phyloP scores from a whole-genome alignment of 2,329 filamentous ascomycete species.

The Scortechinia acanthostroma region DNA sequence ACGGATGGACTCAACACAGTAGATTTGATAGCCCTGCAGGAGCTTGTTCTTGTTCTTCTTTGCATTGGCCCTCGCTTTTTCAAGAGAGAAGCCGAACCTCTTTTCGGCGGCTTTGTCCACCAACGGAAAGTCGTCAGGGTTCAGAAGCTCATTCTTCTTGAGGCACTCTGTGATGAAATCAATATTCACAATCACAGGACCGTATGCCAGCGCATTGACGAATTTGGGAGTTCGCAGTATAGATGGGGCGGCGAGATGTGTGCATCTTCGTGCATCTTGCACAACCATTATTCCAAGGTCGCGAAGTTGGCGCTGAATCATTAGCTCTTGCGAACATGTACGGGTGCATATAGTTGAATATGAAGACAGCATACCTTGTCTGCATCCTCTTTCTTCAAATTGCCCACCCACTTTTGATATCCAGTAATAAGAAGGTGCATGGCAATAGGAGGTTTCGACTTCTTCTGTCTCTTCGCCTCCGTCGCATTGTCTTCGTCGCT shows the following conservation, averaged over 20 bases:
- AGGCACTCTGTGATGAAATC: conserved; percentile 75
- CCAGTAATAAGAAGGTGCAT: conserved; percentile 75
- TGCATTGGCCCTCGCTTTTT: conserved; percentile 63
- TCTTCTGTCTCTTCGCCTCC: conserved; percentile 42
- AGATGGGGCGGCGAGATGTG: conserved; percentile 79
- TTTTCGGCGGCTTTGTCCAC: conserved; percentile 69
- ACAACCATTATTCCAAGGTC: conserved; percentile 77
- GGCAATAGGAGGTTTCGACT: conserved; percentile 56
- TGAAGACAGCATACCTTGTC: conserved; percentile 59
- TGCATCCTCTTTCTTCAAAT: conserved; percentile 66
- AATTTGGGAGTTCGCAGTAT: conserved; percentile 92
- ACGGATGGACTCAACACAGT: conserved; percentile 73
- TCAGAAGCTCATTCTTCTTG: conserved; percentile 56
- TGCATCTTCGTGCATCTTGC: conserved; percentile 68
- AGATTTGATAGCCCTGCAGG: conserved; percentile 70
- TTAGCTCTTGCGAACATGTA: conserved; percentile 7
- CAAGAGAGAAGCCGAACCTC: conserved; percentile 62
- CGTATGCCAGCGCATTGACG: conserved; percentile 75
- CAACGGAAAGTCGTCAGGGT: conserved; percentile 60
- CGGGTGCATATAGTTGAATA: neutral
- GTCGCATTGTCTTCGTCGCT: conserved; percentile 32
- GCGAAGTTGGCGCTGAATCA: conserved; percentile 66
- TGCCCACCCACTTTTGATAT: conserved; percentile 76
- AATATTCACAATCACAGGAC: conserved; percentile 70
- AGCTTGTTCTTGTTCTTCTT: conserved; percentile 71